Base-by-base conservation (phyloP, 2,329 filamentous ascomycete species). In the Capronia coronata region DNA sequence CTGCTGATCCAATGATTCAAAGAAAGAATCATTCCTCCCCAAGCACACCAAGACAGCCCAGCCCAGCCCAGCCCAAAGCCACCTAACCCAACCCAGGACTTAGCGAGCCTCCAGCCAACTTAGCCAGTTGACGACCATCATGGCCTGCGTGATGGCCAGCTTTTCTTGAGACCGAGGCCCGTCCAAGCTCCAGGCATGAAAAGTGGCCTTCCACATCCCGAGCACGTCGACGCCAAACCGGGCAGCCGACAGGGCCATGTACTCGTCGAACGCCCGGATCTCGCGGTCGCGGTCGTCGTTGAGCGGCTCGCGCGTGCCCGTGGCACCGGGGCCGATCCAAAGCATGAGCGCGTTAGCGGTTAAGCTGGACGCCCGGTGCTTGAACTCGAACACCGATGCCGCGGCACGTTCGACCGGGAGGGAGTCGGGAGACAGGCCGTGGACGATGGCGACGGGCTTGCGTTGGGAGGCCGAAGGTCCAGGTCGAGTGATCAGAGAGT, bases 171-270 rank as follows among this genome's bases (percentile, higher is more conserved):
- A 71, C 44, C 56, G 56, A 41, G 61, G 59, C 2, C 68, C 69
- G 57, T 71, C 68, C 58, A 56, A 64, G 46, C 64, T 68, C 9
- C 57, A 60, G 10, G 67, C 68, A 51, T 71, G 68, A 30, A 70
- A 51, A 0, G 69, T 72, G 43, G 68, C 58, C 59, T 72, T 73
- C 55, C 67, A 73, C 64, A 73, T 64, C 8, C 64, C 64, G 44
- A 74, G 54, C 14, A 67, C 59, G 43, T 73, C 71, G 48, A 72
- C 61, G 16, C 65, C 64, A 49, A 63, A 64, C 5, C 59, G 56
- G 16, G 54, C 61, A 1, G 69, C 69, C 19, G 65, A 62, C 35
- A 56, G 49, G 27, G 45, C 55, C 29, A 70, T 64, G 42, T 67
- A 62, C 6, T 65, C 51, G 5, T 65, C 65, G 51, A 68, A 73